Conservation (phyloP, 257 asterid species). For the Lycium barbarum region DNA sequence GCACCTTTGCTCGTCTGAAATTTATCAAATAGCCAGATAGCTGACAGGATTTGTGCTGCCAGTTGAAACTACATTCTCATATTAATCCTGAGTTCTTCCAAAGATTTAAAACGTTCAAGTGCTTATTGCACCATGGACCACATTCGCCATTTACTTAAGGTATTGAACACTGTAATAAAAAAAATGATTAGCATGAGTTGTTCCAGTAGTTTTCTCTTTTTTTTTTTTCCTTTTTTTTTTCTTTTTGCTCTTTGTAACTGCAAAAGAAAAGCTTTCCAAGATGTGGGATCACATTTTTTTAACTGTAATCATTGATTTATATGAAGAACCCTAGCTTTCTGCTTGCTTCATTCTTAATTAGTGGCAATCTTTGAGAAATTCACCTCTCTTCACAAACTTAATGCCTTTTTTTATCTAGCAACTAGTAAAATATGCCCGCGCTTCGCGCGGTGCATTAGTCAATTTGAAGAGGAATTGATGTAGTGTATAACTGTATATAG, state of each 20-base stretch:
- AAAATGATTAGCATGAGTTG: not conserved
- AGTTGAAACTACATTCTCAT: not conserved
- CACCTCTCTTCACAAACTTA: not conserved
- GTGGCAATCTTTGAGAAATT: not conserved
- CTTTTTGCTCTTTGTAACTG: not conserved
- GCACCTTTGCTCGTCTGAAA: not conserved
- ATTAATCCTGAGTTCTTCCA: not conserved
- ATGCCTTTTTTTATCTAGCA: not conserved
- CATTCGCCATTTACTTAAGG: not conserved
- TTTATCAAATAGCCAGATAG: not conserved
- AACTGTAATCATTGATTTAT: not conserved
- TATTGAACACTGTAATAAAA: not conserved
- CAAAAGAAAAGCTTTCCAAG: not conserved
- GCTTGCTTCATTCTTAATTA: not conserved
- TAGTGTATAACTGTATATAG: too few species aligned
- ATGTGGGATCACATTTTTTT: not conserved
- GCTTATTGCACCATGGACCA: not conserved
- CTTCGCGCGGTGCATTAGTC: too few species aligned
- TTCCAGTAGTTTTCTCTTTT: not conserved
- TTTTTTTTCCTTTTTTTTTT: not conserved
- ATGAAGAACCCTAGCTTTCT: not conserved
- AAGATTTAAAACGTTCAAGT: not conserved
- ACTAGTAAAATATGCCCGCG: too few species aligned
- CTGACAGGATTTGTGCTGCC: not conserved
- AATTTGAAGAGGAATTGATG: too few species aligned